Base-by-base conservation (phyloP, 805 yeast genomes). In the Vanderwaltozyma verrucispora region DNA sequence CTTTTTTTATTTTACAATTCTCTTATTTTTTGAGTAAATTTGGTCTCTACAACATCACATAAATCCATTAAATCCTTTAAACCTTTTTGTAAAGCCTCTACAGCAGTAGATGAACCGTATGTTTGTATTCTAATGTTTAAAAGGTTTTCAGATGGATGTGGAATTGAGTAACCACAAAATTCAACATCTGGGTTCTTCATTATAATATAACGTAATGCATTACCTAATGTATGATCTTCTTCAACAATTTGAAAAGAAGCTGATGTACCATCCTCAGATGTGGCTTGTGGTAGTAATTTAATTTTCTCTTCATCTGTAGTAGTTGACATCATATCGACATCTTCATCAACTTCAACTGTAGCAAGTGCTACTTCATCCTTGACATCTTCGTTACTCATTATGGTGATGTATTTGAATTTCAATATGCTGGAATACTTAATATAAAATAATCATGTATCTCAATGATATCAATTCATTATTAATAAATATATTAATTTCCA, bases 141-240 rank as follows among this genome's bases (percentile, higher is more conserved):
- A 49, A 82, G 80, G 43, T 85, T 71, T 63, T 92, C 98, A 26
- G 95, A 84, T 15, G 98, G 98, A 63, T 92, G 98, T 10, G 98
- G 98, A 48, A 92, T 92, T 31, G 96, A 86, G 65, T 92, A 92
- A 39, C 98, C 98, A 57, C 97, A 89, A 60, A 92, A 92, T 57
- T 92, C 98, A 19, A 92, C 98, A 47, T 87, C 94, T 28, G 96
- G 96, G 55, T 92, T 92, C 65, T 89, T 88, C 95, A 92, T 87
- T 50, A 92, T 86, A 58, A 89, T 77, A 62, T 87, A 88, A 59
- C 96, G 77, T 37, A 92, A 72, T 5, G 97, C 82, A 54, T 92
- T 92, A 18, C 98, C 98, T 35, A 92, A 64, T 1, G 98, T 92
- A 59, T 92, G 98, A 63, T 92, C 98, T 62, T 92, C 98, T 49